These are phyloP conservation scores for Protomyces inundatus DNA, from an alignment of 1,139 yeast genomes.

Conservation along the genomic window DNA sequence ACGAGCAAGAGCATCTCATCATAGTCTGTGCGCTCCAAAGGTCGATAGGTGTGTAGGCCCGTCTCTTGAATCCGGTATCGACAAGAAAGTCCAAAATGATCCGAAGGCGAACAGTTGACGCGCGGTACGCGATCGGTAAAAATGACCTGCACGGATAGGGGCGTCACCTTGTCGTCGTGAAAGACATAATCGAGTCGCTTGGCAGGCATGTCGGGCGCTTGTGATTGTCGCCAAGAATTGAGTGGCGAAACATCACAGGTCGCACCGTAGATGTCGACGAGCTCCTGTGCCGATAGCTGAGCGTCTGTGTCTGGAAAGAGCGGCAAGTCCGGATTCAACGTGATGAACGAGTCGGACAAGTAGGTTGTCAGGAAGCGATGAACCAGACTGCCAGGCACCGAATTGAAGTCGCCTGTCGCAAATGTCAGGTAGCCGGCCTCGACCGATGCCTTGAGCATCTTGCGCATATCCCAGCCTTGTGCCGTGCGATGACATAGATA, in stretches of 20 bases:
- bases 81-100: slow-evolving; percentile 65
- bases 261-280: slow-evolving; percentile 66
- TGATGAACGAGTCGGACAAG: slow-evolving; percentile 78
- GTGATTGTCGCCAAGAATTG: slow-evolving; percentile 74
- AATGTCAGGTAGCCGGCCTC: slow-evolving; percentile 78
- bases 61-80: slow-evolving; percentile 19
- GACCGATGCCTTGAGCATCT: slow-evolving; percentile 56
- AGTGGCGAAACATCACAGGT: slow-evolving; percentile 76
- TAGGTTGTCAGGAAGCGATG: slow-evolving; percentile 65
- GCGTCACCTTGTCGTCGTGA: slow-evolving; percentile 53
- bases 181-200: slow-evolving; percentile 87
- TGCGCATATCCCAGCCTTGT: slow-evolving; percentile 94
- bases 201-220: slow-evolving; percentile 57
- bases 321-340: slow-evolving; percentile 47
- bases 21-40: slow-evolving; percentile 37
- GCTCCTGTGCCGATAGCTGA: slow-evolving; percentile 58
- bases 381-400: slow-evolving; percentile 80
- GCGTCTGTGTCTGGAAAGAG: slow-evolving; percentile 34
- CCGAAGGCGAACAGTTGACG: slow-evolving; percentile 67
- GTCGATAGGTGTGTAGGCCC: slow-evolving; percentile 13
- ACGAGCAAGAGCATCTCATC: slow-evolving; percentile 56
- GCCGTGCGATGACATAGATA: slow-evolving; percentile 85
- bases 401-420: slow-evolving; percentile 88
- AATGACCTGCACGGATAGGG: slow-evolving; percentile 64
- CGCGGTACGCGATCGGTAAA: slow-evolving; percentile 34